These are phyloP conservation scores for Isoetes taiwanensis DNA, from an alignment of 75 land plant genomes.

Conservation along the genomic window DNA sequence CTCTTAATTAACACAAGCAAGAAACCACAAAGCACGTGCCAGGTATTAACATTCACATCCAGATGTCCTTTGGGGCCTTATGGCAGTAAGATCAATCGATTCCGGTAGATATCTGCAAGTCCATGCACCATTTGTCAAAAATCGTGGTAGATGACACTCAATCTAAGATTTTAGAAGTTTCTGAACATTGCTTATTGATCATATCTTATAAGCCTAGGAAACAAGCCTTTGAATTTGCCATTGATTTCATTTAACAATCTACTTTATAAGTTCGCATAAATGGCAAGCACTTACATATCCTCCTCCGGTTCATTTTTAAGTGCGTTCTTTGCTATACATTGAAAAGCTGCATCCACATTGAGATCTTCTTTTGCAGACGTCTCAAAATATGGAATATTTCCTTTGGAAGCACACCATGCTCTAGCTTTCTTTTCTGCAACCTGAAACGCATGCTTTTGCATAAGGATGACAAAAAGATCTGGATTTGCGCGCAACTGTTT, in stretches of 20 bases:
- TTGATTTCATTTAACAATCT: background rate
- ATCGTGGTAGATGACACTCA: background rate
- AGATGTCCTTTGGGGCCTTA: background rate
- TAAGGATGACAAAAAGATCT: too few relatives aligned
- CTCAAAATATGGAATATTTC: conserved; percentile 5
- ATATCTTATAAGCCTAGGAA: too few relatives aligned
- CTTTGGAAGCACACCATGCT: conserved; percentile 6
- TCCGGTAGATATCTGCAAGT: conserved; percentile 2
- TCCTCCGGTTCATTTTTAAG: conserved; percentile 3
- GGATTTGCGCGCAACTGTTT: too few relatives aligned
- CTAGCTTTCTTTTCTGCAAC: conserved; percentile 2
- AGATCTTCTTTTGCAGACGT: conserved; percentile 5
- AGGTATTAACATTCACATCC: conserved; percentile 6
- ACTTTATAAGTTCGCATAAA: background rate
- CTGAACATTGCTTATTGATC: too few relatives aligned
- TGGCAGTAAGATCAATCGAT: background rate
- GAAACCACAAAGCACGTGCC: too few relatives aligned
- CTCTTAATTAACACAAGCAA: too few relatives aligned
- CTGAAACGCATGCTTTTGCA: background rate
- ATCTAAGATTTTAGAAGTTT: too few relatives aligned
- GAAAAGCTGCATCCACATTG: conserved; percentile 5
- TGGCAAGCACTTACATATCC: background rate
- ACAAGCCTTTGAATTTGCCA: background rate
- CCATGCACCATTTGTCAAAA: too few relatives aligned
- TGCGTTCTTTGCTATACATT: conserved; percentile 2